phyloP scores from a whole-genome alignment of 1,284 basidiomycete species.

The Cryptococcus sp. region DNA sequence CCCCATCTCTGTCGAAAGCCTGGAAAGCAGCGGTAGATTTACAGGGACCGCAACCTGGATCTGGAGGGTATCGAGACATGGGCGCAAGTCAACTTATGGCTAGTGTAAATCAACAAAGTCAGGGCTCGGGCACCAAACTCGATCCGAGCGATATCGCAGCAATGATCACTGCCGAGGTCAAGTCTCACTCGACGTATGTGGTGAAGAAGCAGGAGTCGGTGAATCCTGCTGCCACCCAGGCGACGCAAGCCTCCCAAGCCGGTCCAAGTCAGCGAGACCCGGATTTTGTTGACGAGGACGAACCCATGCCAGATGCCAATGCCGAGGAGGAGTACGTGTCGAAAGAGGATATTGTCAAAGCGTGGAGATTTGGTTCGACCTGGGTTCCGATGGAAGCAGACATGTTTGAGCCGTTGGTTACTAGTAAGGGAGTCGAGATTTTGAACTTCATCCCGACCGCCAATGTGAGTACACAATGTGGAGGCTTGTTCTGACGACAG shows the following conservation, averaged over 20 bases:
- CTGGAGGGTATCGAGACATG: conserved; percentile 2
- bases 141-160: conserved; percentile 29
- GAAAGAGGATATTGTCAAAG: conserved; percentile 53
- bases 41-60: conserved; percentile 19
- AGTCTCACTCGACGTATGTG: conserved; percentile 38
- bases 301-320: conserved; percentile 13
- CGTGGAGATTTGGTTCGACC: conserved; percentile 88
- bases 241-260: conserved; percentile 5
- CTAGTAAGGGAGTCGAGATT: conserved; percentile 79
- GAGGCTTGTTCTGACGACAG: conserved; percentile 45
- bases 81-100: conserved; percentile 24
- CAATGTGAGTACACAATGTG: conserved; percentile 53
- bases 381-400: conserved; percentile 77
- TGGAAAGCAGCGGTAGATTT: conserved; percentile 49
- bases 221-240: conserved; percentile 8
- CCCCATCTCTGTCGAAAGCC: conserved; percentile 79
- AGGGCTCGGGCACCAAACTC: conserved; percentile 13
- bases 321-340: conserved; percentile 45
- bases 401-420: conserved; percentile 66
- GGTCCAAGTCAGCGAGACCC: conserved; percentile 23
- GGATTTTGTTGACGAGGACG: conserved; percentile 9
- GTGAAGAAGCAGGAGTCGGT: conserved; percentile 23
- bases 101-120: conserved; percentile 21
- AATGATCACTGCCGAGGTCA: conserved; percentile 45
- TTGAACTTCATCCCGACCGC: conserved; percentile 71